phyloP scores from a whole-genome alignment of 768 basidiomycete genomes.

The Suillus clintonianus region DNA sequence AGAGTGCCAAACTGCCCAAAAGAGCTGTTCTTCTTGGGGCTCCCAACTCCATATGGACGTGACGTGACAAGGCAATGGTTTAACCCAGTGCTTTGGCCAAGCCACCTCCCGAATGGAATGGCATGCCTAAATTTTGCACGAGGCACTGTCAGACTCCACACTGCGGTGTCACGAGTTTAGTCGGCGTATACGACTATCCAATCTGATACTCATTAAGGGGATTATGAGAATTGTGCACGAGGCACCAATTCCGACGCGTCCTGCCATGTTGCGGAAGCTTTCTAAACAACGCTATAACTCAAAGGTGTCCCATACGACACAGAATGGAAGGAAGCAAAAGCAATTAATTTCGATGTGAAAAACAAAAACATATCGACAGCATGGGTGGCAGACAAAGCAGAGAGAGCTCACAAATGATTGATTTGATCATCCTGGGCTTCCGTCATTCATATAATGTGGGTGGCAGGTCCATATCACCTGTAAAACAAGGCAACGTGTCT shows the following conservation, averaged over 20 bases:
- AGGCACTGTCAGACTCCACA: background rate
- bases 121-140: background rate
- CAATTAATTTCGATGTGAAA: background rate
- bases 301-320: background rate
- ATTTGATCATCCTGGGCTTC: background rate
- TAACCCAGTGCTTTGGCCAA: background rate
- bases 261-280: background rate
- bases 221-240: background rate
- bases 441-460: conserved; percentile 1
- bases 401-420: background rate
- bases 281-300: background rate
- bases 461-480: background rate
- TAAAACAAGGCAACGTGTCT: background rate
- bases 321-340: background rate
- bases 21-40: background rate
- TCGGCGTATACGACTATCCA: background rate
- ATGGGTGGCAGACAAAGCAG: background rate
- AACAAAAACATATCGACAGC: background rate
- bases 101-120: background rate
- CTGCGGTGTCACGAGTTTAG: background rate
- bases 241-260: background rate
- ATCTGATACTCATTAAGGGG: conserved; percentile 1
- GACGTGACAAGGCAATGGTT: background rate
- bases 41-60: background rate
- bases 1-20: background rate